Evolutionary conservation across 164 flowering plant species (phyloP).

Genomic region (Nelumbo lutea): DNA sequence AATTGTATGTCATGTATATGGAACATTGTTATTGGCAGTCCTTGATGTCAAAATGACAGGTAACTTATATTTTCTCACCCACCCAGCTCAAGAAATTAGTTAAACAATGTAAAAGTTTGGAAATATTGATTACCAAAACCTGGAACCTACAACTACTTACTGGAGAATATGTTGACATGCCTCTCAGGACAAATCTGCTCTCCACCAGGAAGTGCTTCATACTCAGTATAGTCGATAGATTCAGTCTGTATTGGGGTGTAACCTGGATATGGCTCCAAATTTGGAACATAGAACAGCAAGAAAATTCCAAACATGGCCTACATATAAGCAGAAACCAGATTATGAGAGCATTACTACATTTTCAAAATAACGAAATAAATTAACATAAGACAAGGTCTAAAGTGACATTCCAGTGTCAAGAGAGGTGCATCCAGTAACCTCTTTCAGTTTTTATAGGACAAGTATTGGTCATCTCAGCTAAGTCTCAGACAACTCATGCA

Average conservation of each 20-base stretch:
- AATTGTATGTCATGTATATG: neutral
- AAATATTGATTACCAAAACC: neutral
- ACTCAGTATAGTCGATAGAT: slow-evolving; percentile 41
- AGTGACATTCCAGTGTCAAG: neutral
- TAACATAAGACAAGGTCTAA: neutral
- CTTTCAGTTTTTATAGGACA: neutral
- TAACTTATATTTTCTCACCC: neutral
- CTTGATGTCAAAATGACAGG: neutral
- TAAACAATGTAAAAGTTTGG: neutral
- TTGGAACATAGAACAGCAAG: slow-evolving; percentile 63
- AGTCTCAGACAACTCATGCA: neutral
- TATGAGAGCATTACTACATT: neutral
- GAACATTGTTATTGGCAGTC: neutral
- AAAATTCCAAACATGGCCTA: slow-evolving; percentile 76
- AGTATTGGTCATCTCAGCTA: neutral
- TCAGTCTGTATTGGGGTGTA: slow-evolving; percentile 56
- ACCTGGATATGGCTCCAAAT: slow-evolving; percentile 79
- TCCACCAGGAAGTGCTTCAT: slow-evolving; percentile 82
- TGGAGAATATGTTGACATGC: slow-evolving; percentile 67
- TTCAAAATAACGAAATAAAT: neutral
- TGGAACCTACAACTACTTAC: slow-evolving; percentile 37
- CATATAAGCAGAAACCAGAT: slow-evolving; percentile 11
- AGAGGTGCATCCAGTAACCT: neutral
- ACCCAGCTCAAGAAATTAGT: neutral
- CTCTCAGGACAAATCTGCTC: slow-evolving; percentile 95